Percentiles rank a stretch among this genome's conserved stretches.
Evolutionary conservation across 1,284 basidiomycete genomes (phyloP).

Genomic region (Schizophyllum commune): DNA sequence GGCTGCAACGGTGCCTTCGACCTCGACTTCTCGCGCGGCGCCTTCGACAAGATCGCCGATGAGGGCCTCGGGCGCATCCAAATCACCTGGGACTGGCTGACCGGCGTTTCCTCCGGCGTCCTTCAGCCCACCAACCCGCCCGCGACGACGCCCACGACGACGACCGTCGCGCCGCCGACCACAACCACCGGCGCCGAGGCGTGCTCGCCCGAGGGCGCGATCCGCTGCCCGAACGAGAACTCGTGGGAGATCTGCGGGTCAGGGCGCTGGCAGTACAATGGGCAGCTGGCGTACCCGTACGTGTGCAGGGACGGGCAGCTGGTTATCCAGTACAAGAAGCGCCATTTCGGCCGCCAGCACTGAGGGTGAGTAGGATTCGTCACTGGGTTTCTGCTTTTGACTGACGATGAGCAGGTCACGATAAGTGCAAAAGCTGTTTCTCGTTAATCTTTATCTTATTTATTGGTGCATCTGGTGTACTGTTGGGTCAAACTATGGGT

Average conservation of each 20-base stretch:
- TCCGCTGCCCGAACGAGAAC: background rate
- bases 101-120: background rate
- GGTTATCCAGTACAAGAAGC: background rate
- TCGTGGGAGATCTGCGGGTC: background rate
- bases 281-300: background rate
- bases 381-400: too few species aligned
- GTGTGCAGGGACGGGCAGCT: background rate
- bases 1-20: constrained; percentile 15
- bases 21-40: constrained; percentile 14
- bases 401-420: too few species aligned
- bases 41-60: background rate
- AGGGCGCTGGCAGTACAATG: background rate
- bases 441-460: too few species aligned
- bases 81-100: background rate
- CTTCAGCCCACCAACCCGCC: background rate
- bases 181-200: background rate
- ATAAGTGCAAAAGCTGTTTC: too few species aligned
- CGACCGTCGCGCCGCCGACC: background rate
- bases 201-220: background rate
- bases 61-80: background rate
- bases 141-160: background rate
- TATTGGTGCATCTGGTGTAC: too few species aligned
- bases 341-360: background rate
- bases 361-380: background rate
- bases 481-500: too few species aligned